Conservation (phyloP, 2,329 filamentous ascomycete genomes). For the Phyllosticta paracitricarpa region DNA sequence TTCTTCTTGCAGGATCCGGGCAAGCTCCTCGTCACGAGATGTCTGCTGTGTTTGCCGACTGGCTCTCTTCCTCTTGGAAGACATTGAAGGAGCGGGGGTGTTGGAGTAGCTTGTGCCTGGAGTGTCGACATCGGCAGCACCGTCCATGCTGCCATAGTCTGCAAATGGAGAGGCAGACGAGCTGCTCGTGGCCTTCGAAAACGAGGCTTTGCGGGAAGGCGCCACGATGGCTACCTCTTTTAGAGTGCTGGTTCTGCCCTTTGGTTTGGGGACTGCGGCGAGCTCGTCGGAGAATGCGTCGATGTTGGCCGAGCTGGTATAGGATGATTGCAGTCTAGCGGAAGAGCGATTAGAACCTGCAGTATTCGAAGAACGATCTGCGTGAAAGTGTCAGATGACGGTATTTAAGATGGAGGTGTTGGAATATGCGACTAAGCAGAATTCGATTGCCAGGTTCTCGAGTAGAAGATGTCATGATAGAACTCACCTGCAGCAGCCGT, state of each 20-base stretch:
- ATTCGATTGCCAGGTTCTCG: no score
- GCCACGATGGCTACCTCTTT: slow-evolving; percentile 26
- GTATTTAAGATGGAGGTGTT: no score
- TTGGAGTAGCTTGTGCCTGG: slow-evolving; percentile 50
- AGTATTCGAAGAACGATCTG: neutral
- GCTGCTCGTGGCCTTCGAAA: slow-evolving; percentile 12
- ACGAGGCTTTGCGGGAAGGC: neutral
- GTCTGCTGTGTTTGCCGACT: slow-evolving; percentile 23
- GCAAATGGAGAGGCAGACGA: slow-evolving; percentile 3
- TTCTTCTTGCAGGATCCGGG: slow-evolving; percentile 47
- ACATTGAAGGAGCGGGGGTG: slow-evolving; percentile 41
- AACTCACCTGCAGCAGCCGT: neutral
- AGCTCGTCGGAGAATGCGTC: neutral
- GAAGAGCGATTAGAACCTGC: neutral
- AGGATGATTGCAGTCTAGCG: neutral
- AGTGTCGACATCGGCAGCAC: slow-evolving; percentile 47
- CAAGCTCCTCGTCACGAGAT: slow-evolving; percentile 42
- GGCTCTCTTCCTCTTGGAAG: slow-evolving; percentile 16
- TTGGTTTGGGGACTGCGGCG: neutral
- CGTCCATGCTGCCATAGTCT: slow-evolving; percentile 15
- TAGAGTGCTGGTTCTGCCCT: slow-evolving; percentile 11
- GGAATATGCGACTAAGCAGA: no score
- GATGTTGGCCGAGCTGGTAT: neutral
- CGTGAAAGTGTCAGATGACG: neutral
- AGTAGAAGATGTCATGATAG: neutral